phyloP scores from a whole-genome alignment of 2,329 filamentous ascomycete genomes.

The Colletotrichum orchidophilum region DNA sequence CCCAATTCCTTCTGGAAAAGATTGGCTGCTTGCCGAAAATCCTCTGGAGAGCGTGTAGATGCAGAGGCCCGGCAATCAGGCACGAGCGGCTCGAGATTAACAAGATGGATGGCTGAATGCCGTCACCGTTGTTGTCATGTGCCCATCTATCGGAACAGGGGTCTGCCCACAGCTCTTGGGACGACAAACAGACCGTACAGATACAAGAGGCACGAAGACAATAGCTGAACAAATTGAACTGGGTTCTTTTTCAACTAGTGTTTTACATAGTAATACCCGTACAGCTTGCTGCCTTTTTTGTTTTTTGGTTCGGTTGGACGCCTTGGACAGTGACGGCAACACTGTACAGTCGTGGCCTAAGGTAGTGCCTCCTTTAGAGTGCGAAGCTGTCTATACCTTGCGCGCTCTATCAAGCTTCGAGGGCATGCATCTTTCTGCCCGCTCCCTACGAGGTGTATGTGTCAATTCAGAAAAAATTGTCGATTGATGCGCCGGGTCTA shows the following conservation, averaged over 20 bases:
- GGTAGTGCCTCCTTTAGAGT: background rate
- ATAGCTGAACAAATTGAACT: slow-evolving; percentile 2
- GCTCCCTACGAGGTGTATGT: background rate
- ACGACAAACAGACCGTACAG: background rate
- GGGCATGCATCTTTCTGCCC: slow-evolving; percentile 3
- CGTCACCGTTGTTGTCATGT: background rate
- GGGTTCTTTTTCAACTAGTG: background rate
- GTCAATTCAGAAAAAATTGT: background rate
- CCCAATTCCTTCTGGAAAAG: slow-evolving; percentile 30
- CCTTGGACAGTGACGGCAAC: slow-evolving; percentile 1
- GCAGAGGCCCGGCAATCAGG: background rate
- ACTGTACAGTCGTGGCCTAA: slow-evolving; percentile 13
- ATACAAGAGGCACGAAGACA: background rate
- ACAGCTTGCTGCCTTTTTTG: background rate
- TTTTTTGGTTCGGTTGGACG: background rate
- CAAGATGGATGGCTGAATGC: background rate
- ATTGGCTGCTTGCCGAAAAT: background rate
- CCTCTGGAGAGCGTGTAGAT: background rate
- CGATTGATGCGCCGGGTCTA: slow-evolving; percentile 14
- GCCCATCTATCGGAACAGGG: background rate
- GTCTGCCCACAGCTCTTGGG: background rate
- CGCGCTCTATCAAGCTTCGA: background rate
- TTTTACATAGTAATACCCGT: background rate
- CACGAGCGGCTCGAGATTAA: background rate
- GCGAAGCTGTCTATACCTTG: background rate